Conservation (phyloP, 148 eudicot species). For the Arctostaphylos glauca region DNA sequence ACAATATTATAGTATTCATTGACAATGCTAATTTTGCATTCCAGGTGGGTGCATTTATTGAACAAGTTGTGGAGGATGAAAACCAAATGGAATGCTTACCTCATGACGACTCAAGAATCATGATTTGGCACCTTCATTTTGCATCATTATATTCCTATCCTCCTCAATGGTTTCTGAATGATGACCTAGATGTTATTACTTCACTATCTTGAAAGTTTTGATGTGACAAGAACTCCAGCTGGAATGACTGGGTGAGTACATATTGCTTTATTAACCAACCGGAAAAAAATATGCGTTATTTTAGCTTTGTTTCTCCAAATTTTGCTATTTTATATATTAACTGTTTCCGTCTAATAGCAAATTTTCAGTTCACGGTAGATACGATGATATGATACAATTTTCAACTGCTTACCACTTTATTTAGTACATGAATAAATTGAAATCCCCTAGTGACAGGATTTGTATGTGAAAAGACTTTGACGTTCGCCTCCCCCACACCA, state of each 20-base stretch:
- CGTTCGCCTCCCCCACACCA: not conserved
- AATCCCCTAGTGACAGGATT: not conserved
- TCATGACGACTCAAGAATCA: conserved; percentile 38
- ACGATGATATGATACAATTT: not conserved
- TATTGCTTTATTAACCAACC: not conserved
- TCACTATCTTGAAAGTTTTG: conserved; percentile 28
- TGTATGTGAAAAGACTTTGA: no score
- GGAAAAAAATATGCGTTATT: not conserved
- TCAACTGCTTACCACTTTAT: not conserved
- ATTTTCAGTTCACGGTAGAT: not conserved
- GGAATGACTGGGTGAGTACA: conserved; percentile 5
- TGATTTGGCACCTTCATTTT: conserved; percentile 68
- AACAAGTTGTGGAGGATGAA: conserved; percentile 81
- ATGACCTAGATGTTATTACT: conserved; percentile 29
- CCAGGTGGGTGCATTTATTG: conserved; percentile 74
- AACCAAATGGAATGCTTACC: conserved; percentile 81
- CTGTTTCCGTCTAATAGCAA: not conserved
- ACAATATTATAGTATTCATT: not conserved
- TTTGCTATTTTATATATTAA: not conserved
- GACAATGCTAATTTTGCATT: conserved; percentile 13
- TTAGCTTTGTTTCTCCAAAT: not conserved
- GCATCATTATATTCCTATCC: conserved; percentile 47
- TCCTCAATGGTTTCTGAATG: conserved; percentile 43
- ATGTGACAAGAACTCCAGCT: conserved; percentile 10
- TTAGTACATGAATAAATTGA: not conserved